Base-by-base conservation (phyloP, 495 filamentous ascomycete genomes). In the Neurospora sp. region DNA sequence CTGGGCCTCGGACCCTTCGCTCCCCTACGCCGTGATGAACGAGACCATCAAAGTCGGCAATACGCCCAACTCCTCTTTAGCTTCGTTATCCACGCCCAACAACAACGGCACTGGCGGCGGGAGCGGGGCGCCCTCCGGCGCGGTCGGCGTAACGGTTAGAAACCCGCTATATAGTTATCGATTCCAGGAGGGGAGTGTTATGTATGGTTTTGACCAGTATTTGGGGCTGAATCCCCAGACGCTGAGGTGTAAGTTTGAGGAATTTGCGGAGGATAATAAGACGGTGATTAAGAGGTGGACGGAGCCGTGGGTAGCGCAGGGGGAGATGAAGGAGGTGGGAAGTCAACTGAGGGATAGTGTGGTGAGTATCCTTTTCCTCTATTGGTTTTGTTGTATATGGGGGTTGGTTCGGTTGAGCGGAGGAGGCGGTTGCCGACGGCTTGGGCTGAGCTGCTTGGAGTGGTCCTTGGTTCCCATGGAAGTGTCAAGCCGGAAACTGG, bases 91-190 rank as follows among this genome's bases (percentile, higher is more conserved):
- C 12, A 6, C 27, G 6, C 54, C 54, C 3, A 66, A 66, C 54
- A 66, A 0, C 27, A 66, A 66, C 54, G 54, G 54, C 14, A 66
- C 54, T 1, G 54, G 54, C 1, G 54, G 54, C 7, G 54, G 54
- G 0, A 66, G 54, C 54, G 54, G 54, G 0, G 54, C 54, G 0
- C 54, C 54, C 7, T 66, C 54, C 14, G 78, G 78, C 3, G 79
- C 82, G 4, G 38, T 40, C 9, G 83, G 83, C 0, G 18, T 62
- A 5, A 44, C 74, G 27, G 62, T 84, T 4, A 75, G 75, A 27
- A 84, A 83, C 44, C 81, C 83, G 35, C 76, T 84, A 3, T 82
- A 82, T 69, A 82, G 73, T 71, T 84, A 84, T 69, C 74, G 69
- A 0, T 83, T 81, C 74, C 81, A 80, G 72, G n/a, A 35, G 14